These are phyloP conservation scores for Saccharomycopsis selenospora DNA, from an alignment of 805 yeast species.

Conservation along the genomic window DNA sequence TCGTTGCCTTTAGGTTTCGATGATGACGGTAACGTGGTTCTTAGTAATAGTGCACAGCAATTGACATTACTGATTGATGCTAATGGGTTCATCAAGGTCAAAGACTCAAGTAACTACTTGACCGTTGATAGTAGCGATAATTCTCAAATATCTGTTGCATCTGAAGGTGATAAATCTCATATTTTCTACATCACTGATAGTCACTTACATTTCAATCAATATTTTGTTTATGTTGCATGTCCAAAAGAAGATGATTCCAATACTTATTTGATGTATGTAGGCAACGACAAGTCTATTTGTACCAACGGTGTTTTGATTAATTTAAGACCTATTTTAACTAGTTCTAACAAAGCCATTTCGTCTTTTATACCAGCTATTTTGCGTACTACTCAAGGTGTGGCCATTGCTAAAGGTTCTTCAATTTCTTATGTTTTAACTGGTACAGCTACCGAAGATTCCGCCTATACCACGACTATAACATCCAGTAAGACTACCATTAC, in stretches of 20 bases:
- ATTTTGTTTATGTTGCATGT: constrained; percentile 16
- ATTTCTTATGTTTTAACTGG: constrained; percentile 5
- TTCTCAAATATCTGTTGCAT: constrained; percentile 2
- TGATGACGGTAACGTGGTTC: constrained; percentile 4
- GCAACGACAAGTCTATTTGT: constrained; percentile 14
- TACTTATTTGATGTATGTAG: constrained; percentile 11
- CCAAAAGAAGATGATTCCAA: background rate
- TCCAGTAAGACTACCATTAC: background rate
- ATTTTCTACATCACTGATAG: constrained; percentile 15
- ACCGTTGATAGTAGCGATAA: constrained; percentile 9
- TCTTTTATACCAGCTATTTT: constrained; percentile 15
- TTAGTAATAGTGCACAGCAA: background rate
- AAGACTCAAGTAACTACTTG: constrained; percentile 7
- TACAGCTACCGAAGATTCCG: constrained; percentile 1
- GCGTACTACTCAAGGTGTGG: constrained; percentile 14
- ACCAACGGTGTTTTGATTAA: constrained; percentile 9
- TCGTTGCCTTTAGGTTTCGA: constrained; percentile 8
- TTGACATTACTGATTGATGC: constrained; percentile 14
- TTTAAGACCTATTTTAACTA: constrained; percentile 14
- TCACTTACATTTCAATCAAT: constrained; percentile 16
- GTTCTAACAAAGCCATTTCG: constrained; percentile 5
- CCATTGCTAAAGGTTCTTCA: constrained; percentile 15
- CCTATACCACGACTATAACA: background rate
- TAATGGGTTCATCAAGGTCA: constrained; percentile 11
- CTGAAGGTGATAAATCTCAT: constrained; percentile 6